These are phyloP conservation scores for Penicillium sp. DNA, from an alignment of 2,329 filamentous ascomycete species.

Conservation along the genomic window DNA sequence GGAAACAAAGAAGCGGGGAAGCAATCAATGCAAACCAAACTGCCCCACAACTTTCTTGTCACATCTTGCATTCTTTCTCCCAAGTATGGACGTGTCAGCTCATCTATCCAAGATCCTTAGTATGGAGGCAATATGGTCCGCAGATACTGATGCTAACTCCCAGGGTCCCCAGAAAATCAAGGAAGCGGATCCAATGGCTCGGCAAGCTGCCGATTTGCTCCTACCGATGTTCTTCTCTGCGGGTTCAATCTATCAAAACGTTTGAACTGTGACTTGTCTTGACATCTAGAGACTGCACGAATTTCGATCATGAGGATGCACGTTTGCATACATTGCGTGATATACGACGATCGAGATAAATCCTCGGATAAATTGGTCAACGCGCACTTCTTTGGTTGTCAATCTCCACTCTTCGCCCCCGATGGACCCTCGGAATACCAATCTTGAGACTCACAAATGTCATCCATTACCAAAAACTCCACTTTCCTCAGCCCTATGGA, in stretches of 20 bases:
- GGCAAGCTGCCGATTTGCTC: neutral
- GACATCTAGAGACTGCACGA: too few relatives aligned
- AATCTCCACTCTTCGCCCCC: neutral
- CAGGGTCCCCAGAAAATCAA: constrained; percentile 10
- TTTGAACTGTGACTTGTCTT: too few relatives aligned
- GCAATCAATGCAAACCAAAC: too few relatives aligned
- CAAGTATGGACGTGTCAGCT: too few relatives aligned
- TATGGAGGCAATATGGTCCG: neutral
- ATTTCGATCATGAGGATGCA: too few relatives aligned
- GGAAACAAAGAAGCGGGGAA: neutral
- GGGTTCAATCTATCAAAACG: neutral
- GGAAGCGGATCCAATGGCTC: constrained; percentile 1
- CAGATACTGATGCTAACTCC: constrained; percentile 1
- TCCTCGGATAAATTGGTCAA: too few relatives aligned
- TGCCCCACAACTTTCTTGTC: too few relatives aligned
- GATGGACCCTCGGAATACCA: neutral
- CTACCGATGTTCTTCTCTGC: neutral
- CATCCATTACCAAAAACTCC: neutral
- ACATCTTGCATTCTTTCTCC: too few relatives aligned
- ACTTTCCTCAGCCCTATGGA: constrained; percentile 12
- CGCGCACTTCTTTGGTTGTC: too few relatives aligned
- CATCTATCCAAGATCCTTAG: too few relatives aligned
- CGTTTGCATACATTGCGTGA: too few relatives aligned
- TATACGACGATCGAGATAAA: too few relatives aligned
- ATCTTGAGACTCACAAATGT: neutral